phyloP scores from a whole-genome alignment of 2,329 filamentous ascomycete species.

The Curvularia sp. region DNA sequence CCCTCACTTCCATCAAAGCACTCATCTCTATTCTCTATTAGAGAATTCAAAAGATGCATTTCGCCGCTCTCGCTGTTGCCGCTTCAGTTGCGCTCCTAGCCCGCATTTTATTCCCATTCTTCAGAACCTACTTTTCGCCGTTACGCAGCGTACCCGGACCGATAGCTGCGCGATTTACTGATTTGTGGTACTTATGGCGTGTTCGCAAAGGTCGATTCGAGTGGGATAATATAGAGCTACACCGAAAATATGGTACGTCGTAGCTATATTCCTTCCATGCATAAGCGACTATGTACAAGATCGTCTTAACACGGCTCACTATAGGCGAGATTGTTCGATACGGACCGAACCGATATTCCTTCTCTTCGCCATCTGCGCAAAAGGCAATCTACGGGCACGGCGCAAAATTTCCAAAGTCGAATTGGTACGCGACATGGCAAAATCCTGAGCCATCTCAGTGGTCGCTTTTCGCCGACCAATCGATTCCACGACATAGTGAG shows the following conservation, averaged over 20 bases:
- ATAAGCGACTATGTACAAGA: neutral
- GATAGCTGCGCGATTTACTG: constrained; percentile 17
- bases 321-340: constrained; percentile 18
- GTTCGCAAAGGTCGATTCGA: constrained; percentile 15
- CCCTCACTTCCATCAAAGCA: too few species aligned
- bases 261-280: neutral
- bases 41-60: constrained; percentile 9
- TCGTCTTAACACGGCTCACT: neutral
- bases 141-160: constrained; percentile 20
- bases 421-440: constrained; percentile 29
- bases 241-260: constrained; percentile 17
- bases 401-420: constrained; percentile 29
- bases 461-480: constrained; percentile 49
- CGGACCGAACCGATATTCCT: constrained; percentile 18
- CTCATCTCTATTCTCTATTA: neutral
- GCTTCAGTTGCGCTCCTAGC: constrained; percentile 11
- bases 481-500: constrained; percentile 49
- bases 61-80: constrained; percentile 5
- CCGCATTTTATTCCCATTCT: constrained; percentile 13
- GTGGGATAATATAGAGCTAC: constrained; percentile 22
- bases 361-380: constrained; percentile 16
- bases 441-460: constrained; percentile 35
- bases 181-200: constrained; percentile 24
- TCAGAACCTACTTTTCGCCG: constrained; percentile 14
- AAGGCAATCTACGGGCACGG: constrained; percentile 31